Evolutionary conservation across 495 filamentous ascomycete species (phyloP).

Genomic region (Penicillium verhagenii): DNA sequence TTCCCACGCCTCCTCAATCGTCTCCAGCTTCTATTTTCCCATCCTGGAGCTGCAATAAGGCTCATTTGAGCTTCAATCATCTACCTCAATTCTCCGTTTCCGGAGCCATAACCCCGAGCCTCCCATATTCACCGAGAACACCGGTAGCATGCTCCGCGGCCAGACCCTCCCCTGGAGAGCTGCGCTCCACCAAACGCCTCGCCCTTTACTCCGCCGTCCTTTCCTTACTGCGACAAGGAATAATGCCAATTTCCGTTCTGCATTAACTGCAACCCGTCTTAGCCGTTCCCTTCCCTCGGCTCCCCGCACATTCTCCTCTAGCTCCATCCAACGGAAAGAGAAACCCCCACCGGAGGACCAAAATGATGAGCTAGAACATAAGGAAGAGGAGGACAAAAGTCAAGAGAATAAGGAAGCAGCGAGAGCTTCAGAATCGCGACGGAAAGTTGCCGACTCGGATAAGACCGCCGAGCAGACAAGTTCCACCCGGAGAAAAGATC

Average conservation of each 20-base stretch:
- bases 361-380: slow-evolving; percentile 34
- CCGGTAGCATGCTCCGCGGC: slow-evolving; percentile 53
- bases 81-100: slow-evolving; percentile 8
- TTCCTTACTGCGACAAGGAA: slow-evolving; percentile 34
- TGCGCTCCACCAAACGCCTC: slow-evolving; percentile 48
- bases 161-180: slow-evolving; percentile 57
- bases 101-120: not conserved
- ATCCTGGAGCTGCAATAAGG: slow-evolving; percentile 18
- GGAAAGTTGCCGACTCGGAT: slow-evolving; percentile 36
- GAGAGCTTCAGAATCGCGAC: slow-evolving; percentile 29
- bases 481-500: slow-evolving; percentile 39
- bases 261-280: slow-evolving; percentile 28
- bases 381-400: slow-evolving; percentile 29
- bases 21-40: slow-evolving; percentile 12
- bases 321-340: slow-evolving; percentile 41
- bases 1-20: slow-evolving; percentile 3
- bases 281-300: slow-evolving; percentile 30
- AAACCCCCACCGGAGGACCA: slow-evolving; percentile 42
- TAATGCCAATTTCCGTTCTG: slow-evolving; percentile 39
- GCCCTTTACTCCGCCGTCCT: slow-evolving; percentile 34
- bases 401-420: slow-evolving; percentile 36
- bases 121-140: slow-evolving; percentile 10
- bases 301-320: slow-evolving; percentile 44
- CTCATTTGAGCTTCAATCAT: slow-evolving; percentile 6
- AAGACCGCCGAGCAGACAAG: slow-evolving; percentile 32